Conservation (phyloP, 2,329 filamentous ascomycete genomes). For the Penicillium sp. region DNA sequence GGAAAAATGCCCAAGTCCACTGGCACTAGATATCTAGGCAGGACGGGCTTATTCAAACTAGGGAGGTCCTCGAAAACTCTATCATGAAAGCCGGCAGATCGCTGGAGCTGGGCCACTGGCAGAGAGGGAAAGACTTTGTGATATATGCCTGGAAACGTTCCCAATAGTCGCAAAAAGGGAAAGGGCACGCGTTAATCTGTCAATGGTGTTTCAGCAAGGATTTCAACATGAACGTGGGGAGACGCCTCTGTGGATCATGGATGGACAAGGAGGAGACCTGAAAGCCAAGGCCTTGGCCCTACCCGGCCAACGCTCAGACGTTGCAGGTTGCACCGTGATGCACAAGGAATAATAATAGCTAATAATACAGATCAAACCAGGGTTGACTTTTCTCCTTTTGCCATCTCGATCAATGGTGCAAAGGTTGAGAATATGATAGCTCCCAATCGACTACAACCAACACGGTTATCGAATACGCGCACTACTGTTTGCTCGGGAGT, state of each 20-base stretch:
- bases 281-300: constrained; percentile 8
- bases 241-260: constrained; percentile 1
- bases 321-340: neutral
- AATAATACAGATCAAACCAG: constrained; percentile 3
- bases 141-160: neutral
- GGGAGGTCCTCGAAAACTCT: neutral
- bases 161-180: neutral
- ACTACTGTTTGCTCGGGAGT: neutral
- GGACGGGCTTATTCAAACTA: neutral
- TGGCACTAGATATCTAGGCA: neutral
- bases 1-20: too few species aligned
- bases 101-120: neutral
- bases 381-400: neutral
- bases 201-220: constrained; percentile 4
- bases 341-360: neutral
- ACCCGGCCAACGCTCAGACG: constrained; percentile 9
- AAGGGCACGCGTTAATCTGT: neutral
- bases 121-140: neutral
- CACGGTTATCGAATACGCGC: neutral
- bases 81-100: neutral
- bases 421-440: constrained; percentile 15
- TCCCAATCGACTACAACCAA: constrained; percentile 7
- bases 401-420: neutral
- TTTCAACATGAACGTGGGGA: constrained; percentile 1
- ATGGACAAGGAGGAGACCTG: neutral